A percentile compares a stretch with the other conserved stretches of the same genome.
phyloP scores from a whole-genome alignment of 306 rosid species.

The Sindora glabra region DNA sequence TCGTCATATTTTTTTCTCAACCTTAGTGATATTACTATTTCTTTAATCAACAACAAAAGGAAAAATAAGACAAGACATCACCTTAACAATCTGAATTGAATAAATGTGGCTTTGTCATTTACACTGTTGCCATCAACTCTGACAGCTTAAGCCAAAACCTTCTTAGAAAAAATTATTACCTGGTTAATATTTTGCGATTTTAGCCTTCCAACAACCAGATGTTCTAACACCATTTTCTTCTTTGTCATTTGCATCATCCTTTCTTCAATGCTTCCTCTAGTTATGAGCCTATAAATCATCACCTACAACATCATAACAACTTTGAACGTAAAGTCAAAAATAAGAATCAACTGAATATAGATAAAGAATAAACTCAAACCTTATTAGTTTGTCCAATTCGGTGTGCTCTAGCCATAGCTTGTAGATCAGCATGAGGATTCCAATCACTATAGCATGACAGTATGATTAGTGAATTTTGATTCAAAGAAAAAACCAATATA shows the following conservation, averaged over 20 bases:
- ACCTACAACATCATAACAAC: conserved; percentile 53
- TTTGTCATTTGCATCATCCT: conserved; percentile 99
- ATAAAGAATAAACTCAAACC: conserved; percentile 40
- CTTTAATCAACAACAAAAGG: not conserved
- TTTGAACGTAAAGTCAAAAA: conserved; percentile 6
- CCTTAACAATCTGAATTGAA: not conserved
- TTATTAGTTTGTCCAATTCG: conserved; percentile 98
- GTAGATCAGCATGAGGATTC: conserved; percentile 99
- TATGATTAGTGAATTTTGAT: not conserved
- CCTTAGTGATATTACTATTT: not conserved
- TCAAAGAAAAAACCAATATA: not conserved
- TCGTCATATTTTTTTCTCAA: not conserved
- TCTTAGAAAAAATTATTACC: conserved; percentile 34
- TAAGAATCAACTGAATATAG: not conserved
- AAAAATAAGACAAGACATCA: not conserved
- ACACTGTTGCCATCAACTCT: not conserved
- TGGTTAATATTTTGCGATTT: conserved; percentile 94
- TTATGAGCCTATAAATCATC: conserved; percentile 89
- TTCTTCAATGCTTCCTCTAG: conserved; percentile 94
- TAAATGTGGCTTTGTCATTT: not conserved
- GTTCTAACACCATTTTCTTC: conserved; percentile 99
- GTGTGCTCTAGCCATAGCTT: conserved; percentile 99
- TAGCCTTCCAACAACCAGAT: conserved; percentile 92
- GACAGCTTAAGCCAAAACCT: conserved; percentile 4
- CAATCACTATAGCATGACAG: conserved; percentile 67